Evolutionary conservation across 2,329 filamentous ascomycete genomes (phyloP).

Genomic region (Penicillium occitanis): DNA sequence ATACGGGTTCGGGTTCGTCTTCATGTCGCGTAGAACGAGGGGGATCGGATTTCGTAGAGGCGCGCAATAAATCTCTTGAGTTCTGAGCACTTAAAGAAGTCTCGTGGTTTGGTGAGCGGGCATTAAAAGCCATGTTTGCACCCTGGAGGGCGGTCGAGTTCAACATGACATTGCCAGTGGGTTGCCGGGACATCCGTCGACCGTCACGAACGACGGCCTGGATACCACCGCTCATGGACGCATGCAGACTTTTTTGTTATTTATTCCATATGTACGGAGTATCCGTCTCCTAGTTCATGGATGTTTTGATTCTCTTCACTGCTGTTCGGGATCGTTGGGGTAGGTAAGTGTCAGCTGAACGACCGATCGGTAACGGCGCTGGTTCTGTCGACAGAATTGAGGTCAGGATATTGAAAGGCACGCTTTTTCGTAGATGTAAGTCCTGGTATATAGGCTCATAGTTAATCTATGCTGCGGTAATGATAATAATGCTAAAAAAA

Average conservation of each 20-base stretch:
- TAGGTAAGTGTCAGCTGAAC: not conserved
- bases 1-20: constrained; percentile 14
- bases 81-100: constrained; percentile 23
- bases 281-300: not conserved
- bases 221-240: constrained; percentile 36
- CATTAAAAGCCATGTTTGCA: constrained; percentile 39
- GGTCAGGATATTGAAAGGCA: not conserved
- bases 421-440: not conserved
- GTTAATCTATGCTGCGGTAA: not conserved
- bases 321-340: not conserved
- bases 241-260: constrained; percentile 12
- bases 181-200: constrained; percentile 31
- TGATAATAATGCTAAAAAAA: not conserved
- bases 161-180: constrained; percentile 24
- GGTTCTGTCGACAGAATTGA: not conserved
- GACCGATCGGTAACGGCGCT: not conserved
- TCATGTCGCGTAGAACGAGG: constrained; percentile 23
- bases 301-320: not conserved
- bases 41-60: constrained; percentile 26
- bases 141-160: constrained; percentile 35
- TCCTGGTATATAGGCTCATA: not conserved
- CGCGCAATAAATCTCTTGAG: constrained; percentile 24
- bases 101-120: constrained; percentile 25
- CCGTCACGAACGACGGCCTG: constrained; percentile 27
- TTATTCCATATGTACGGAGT: not conserved